These are phyloP conservation scores for Westerdykella ornata DNA, from an alignment of 2,329 filamentous ascomycete genomes.

Conservation along the genomic window DNA sequence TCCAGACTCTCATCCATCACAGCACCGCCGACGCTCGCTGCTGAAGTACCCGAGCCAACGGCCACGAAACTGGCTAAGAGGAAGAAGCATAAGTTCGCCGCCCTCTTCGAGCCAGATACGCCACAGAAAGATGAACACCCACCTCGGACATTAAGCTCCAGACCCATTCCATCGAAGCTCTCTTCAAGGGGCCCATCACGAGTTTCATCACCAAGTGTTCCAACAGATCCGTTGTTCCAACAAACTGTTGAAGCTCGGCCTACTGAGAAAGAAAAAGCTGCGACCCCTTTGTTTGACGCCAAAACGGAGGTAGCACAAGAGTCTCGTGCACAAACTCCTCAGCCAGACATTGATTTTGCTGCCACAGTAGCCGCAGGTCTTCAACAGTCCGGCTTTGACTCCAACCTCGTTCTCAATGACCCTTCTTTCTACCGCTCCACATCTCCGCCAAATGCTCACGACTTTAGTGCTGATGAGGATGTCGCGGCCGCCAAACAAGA, in stretches of 20 bases:
- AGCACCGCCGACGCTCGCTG: slow-evolving; percentile 1
- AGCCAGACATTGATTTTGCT: slow-evolving; percentile 42
- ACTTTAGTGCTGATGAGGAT: slow-evolving; percentile 30
- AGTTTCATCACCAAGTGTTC: no score
- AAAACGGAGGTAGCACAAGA: not conserved
- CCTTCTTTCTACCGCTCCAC: slow-evolving; percentile 30
- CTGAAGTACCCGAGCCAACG: slow-evolving; percentile 2
- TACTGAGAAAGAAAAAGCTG: no score
- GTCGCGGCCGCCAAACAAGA: slow-evolving; percentile 23
- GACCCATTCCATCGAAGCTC: slow-evolving; percentile 13
- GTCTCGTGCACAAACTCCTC: slow-evolving; percentile 15
- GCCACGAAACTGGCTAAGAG: slow-evolving; percentile 30
- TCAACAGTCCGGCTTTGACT: slow-evolving; percentile 43
- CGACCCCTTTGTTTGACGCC: not conserved
- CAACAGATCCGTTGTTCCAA: not conserved
- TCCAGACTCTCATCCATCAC: not conserved
- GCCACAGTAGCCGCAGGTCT: slow-evolving; percentile 44
- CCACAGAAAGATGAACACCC: slow-evolving; percentile 4
- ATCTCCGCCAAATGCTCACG: slow-evolving; percentile 20
- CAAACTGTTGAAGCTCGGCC: not conserved
- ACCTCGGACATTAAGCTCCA: slow-evolving; percentile 4
- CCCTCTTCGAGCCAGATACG: slow-evolving; percentile 26
- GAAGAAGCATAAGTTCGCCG: slow-evolving; percentile 34
- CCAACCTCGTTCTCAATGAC: slow-evolving; percentile 41
- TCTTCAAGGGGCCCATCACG: not conserved